Evolutionary conservation across 306 rosid genomes (phyloP).

Genomic region (Sesbania bispinosa): DNA sequence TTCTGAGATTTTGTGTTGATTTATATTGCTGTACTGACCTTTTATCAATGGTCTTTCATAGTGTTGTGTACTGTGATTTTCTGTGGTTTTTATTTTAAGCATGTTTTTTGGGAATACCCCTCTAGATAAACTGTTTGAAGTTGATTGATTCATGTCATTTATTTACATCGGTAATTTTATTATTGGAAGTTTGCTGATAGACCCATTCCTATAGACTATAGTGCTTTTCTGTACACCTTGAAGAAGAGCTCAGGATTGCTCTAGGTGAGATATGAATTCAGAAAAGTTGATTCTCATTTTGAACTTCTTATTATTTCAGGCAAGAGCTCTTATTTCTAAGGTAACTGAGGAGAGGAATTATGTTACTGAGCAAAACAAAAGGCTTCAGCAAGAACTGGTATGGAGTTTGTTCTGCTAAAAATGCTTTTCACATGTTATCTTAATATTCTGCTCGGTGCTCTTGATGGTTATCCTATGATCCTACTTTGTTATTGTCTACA

Average conservation of each 20-base stretch:
- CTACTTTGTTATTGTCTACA: neutral
- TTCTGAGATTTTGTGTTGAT: neutral
- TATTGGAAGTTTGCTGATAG: conserved; percentile 11
- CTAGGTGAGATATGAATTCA: neutral
- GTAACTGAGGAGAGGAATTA: conserved; percentile 69
- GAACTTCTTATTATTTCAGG: conserved; percentile 44
- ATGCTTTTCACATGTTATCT: no score
- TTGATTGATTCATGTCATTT: conserved; percentile 2
- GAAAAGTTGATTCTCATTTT: neutral
- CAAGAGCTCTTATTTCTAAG: conserved; percentile 47
- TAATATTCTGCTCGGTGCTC: neutral
- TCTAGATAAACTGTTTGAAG: neutral
- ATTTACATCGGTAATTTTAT: neutral
- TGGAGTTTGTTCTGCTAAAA: conserved; percentile 5
- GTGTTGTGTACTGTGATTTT: neutral
- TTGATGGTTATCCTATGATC: conserved; percentile 7
- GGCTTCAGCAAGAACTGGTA: conserved; percentile 84
- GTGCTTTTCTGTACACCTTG: neutral
- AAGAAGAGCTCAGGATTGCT: conserved; percentile 13
- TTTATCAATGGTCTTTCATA: neutral
- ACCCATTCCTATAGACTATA: neutral
- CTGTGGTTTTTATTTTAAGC: neutral
- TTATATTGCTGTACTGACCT: neutral
- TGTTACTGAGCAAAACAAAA: conserved; percentile 59
- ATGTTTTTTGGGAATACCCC: neutral